These are phyloP conservation scores for Lasiodiplodia hormozganensis DNA, from an alignment of 2,329 filamentous ascomycete species.

Conservation along the genomic window DNA sequence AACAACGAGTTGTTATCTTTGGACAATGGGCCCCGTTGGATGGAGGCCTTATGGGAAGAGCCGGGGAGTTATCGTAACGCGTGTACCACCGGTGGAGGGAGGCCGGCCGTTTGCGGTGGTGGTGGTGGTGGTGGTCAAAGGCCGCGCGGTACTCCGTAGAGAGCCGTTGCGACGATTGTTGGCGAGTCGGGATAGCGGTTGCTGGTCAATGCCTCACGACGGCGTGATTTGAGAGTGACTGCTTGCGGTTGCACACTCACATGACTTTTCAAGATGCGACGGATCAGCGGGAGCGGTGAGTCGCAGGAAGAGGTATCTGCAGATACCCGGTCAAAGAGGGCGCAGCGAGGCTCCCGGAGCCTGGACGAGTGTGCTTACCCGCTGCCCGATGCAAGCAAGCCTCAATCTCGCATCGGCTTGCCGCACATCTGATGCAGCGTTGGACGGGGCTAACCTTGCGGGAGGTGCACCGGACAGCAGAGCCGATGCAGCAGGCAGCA, in stretches of 20 bases:
- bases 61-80: neutral
- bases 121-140: neutral
- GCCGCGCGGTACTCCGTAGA: neutral
- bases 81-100: neutral
- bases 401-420: conserved; percentile 9
- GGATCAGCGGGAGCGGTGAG: conserved; percentile 19
- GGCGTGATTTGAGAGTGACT: neutral
- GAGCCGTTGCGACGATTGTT: neutral
- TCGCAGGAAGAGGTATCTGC: conserved; percentile 6
- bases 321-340: conserved; percentile 15
- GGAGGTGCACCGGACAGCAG: neutral
- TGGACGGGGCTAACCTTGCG: conserved; percentile 16
- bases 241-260: neutral
- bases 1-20: neutral
- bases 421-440: neutral
- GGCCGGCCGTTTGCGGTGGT: neutral
- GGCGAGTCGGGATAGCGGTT: neutral
- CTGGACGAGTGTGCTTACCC: conserved; percentile 14
- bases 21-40: neutral
- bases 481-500: conserved; percentile 18
- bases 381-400: conserved; percentile 16
- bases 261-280: conserved; percentile 1
- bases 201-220: neutral
- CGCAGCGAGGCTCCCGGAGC: conserved; percentile 10
- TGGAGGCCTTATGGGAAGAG: neutral